A percentile compares a stretch with the other conserved stretches of the same genome.
Conservation (phyloP, 345 rosid species). For the Acer negundo region DNA sequence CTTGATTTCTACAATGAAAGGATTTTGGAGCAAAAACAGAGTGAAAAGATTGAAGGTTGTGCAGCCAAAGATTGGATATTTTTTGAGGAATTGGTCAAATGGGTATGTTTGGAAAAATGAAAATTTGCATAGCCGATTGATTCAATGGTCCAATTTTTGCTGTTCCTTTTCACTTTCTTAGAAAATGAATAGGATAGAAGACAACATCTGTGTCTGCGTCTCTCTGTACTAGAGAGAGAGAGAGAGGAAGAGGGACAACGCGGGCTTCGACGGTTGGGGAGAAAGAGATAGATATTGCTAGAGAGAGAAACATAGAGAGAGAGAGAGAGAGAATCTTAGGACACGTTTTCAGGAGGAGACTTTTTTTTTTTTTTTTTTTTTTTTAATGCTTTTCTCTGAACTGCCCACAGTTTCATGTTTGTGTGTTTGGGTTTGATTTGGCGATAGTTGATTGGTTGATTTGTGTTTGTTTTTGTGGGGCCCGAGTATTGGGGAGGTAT, state of each 20-base stretch:
- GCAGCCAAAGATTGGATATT: background rate
- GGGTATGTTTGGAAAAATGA: background rate
- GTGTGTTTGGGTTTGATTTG: background rate
- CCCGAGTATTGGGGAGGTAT: background rate
- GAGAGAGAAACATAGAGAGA: background rate
- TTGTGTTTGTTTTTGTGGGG: background rate
- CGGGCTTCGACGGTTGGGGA: conserved; percentile 2
- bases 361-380: too few relatives aligned
- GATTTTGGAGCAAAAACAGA: background rate
- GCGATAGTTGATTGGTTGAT: background rate
- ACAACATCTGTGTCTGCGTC: background rate
- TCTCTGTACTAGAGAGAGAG: background rate
- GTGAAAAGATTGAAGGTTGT: background rate
- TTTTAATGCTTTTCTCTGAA: background rate
- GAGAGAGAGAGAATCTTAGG: background rate
- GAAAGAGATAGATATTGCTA: background rate
- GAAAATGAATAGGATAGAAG: background rate
- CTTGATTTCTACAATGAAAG: conserved; percentile 6
- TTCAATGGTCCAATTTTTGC: background rate
- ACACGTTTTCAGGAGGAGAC: background rate
- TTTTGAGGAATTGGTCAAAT: conserved; percentile 7
- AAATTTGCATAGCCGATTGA: background rate
- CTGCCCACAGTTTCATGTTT: background rate
- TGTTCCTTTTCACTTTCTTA: background rate
- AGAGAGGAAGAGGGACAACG: background rate